Evolutionary conservation across 2,329 filamentous ascomycete genomes (phyloP), one percentile per base, ranked within the genome.

Genomic region (Neofusicoccum sp.): DNA sequence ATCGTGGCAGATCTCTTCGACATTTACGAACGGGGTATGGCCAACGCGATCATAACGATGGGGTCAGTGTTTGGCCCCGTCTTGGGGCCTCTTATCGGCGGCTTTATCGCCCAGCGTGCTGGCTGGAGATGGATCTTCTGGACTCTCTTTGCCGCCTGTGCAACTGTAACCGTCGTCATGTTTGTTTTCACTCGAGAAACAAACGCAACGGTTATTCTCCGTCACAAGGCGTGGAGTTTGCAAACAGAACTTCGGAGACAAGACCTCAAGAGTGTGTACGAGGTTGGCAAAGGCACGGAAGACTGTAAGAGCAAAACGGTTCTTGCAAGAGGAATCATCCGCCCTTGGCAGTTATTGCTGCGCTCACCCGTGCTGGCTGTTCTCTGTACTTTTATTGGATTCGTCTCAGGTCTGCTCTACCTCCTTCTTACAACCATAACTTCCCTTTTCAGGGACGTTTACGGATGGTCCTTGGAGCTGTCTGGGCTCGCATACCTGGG

Each of bases 391-490:
- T 73, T 74, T 63, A 63, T 73, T 41, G 67, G 69, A 1, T 73
- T 76, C 54, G 63, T 71, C 6, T 75, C 73, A 51, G 71, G 71
- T 3, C 61, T 75, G 3, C 64, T 76, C 0, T 75, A 70, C 60
- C 64, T 76, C 3, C 64, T 76, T 24, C 73, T 76, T 61, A 75
- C 73, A 0, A 75, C 72, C 1, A 66, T 75, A 28, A 72, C 74
- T 0, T 56, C 65, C 3, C 69, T 75, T 5, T 76, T 73, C 62
- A 64, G 71, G 31, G 14, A 62, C 14, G 70, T 65, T 0, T 75
- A 75, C 40, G 68, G 64, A 34, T 76, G 70, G 69, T 62, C 63
- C 0, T 65, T 69, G 1, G 71, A 73, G 16, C 59, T 71, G 2
- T 70, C 69, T 2, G 74, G 74, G 1, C 65, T 76, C 1, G 69